Evolutionary conservation across 2,329 filamentous ascomycete genomes (phyloP), one percentile per base, ranked within the genome.

Genomic region (Massarina eburnea): DNA sequence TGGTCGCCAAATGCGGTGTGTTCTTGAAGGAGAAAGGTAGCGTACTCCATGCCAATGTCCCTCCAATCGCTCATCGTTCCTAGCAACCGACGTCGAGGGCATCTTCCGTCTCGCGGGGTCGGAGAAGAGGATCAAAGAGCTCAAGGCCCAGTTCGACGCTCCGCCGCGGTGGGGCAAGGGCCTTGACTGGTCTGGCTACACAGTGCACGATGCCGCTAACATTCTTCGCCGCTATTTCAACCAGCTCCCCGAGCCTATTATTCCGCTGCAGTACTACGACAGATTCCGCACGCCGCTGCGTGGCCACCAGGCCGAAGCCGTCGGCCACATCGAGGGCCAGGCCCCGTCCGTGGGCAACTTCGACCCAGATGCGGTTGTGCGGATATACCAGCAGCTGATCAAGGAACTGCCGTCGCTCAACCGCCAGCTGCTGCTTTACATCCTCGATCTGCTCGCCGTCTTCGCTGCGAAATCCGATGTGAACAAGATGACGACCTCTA

Each of bases 201-300:
- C 94, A 0, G 94, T 99, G 33, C 94, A 99, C 71, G 94, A 99
- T 79, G 94, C 94, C 20, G 91, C 94, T 61, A 99, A 97, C 66
- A 92, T 99, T 50, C 80, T 99, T 35, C 86, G 94, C 52, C 84
- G 94, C 59, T 99, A 99, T 68, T 84, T 99, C 52, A 97, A 97
- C 71, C 89, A 96, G 65, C 80, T 99, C 2, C 94, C 94, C 2
- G 94, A 99, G 67, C 94, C 94, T 4, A 96, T 99, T 53, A 94
- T 99, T 22, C 94, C 94, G 3, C 78, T 97, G 42, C 88, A 95
- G 59, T 85, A 96, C 53, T 99, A 99, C 68, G 88, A 95, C 62
- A 83, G 83, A 47, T 99, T 97, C 71, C 85, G 94, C 50, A 83
- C 91, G 41, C 94, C 94, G 41, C 76, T 99, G 20, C 82, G 84